Evolutionary conservation across 2,329 filamentous ascomycete genomes (phyloP), one percentile per base, ranked within the genome.

Genomic region (Emericellopsis cladophorae): DNA sequence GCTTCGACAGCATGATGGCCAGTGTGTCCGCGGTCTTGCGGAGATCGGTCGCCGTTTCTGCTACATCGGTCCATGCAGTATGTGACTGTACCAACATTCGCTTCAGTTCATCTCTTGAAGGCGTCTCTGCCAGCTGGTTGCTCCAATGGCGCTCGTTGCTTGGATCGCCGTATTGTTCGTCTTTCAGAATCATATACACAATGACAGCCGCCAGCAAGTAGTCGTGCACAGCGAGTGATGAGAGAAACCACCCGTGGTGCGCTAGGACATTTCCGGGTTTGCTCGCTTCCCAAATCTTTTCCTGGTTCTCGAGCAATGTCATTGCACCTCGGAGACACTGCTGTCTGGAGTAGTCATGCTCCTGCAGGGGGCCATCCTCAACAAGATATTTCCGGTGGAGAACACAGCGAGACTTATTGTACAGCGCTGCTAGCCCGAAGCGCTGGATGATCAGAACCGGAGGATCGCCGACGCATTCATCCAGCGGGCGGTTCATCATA

Each of bases 331-430:
- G 60, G 6, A 76, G 53, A 40, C 71, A 75, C 16, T 62, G 61
- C 22, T 62, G 60, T 15, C 70, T 64, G 14, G 73, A 76, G 54
- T 72, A 72, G 26, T 43, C 41, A 24, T 59, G 57, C 11, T 55
- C 45, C 18, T 21, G 15, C 22, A 16, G 26, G 6, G 37, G 41
- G 10, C 57, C 47, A 4, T 57, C 52, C 46, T 69, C 71, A 10
- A 62, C 57, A 10, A 76, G 56, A 49, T 72, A 74, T 4, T 66
- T 65, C 7, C 74, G 62, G 49, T 77, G 74, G 18, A 77, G 57
- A 21, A 78, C 68, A 46, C 71, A 74, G 5, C 69, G 65, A 46
- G 61, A 62, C 52, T 77, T 77, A 42, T 75, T 66, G 48, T 70
- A 74, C 26, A 77, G 53, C 7, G 69, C 56, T 4, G 62, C 63